These are phyloP conservation scores for Cordyceps pruinosa DNA, from an alignment of 2,329 filamentous ascomycete species.

Conservation along the genomic window DNA sequence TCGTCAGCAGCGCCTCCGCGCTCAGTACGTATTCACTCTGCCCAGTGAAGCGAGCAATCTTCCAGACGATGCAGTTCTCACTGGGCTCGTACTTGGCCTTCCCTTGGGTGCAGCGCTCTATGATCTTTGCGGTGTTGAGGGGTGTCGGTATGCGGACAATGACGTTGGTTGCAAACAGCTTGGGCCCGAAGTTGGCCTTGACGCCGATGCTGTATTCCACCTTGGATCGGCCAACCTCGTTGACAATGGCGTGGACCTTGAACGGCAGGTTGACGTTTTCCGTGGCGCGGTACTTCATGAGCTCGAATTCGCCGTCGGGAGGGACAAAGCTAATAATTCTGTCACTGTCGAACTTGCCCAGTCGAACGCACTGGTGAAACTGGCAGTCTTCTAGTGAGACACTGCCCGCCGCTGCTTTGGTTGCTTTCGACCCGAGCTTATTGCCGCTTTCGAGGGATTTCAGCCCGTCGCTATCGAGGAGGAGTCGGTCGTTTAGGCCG, in stretches of 20 bases:
- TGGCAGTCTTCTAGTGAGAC: slow-evolving; percentile 97
- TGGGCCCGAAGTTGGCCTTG: slow-evolving; percentile 91
- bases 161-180: slow-evolving; percentile 96
- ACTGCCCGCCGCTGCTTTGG: slow-evolving; percentile 88
- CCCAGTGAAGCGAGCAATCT: slow-evolving; percentile 97
- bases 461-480: slow-evolving; percentile 73
- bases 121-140: slow-evolving; percentile 91
- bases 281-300: slow-evolving; percentile 97
- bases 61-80: slow-evolving; percentile 98
- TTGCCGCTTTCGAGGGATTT: slow-evolving; percentile 66
- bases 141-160: slow-evolving; percentile 91
- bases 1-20: slow-evolving; percentile 86
- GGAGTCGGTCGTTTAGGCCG: slow-evolving; percentile 87
- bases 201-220: slow-evolving; percentile 98
- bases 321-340: slow-evolving; percentile 96
- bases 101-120: slow-evolving; percentile 86
- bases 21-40: slow-evolving; percentile 93
- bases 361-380: slow-evolving; percentile 97
- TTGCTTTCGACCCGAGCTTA: slow-evolving; percentile 75
- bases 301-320: slow-evolving; percentile 94
- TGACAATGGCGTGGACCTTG: slow-evolving; percentile 97
- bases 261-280: slow-evolving; percentile 98
- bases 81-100: slow-evolving; percentile 98
- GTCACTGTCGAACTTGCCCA: slow-evolving; percentile 94
- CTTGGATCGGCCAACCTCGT: slow-evolving; percentile 92